Evolutionary conservation across 2,329 filamentous ascomycete genomes (phyloP).

Genomic region (Elsinoe arachidis): DNA sequence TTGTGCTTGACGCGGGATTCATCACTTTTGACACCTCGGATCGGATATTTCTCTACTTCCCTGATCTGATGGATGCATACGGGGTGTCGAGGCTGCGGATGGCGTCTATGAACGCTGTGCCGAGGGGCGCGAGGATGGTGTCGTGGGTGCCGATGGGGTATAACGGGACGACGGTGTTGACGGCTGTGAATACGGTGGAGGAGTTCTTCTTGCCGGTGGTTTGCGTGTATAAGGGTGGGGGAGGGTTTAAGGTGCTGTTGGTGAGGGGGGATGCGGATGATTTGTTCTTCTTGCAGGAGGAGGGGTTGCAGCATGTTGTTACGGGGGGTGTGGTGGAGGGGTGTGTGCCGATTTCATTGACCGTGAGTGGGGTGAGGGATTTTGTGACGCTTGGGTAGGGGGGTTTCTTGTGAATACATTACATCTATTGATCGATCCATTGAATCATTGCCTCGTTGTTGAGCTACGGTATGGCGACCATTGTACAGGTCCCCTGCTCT

Average conservation of each 20-base stretch:
- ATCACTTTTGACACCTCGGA: neutral
- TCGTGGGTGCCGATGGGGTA: constrained; percentile 11
- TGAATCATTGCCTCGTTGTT: no score
- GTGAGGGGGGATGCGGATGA: constrained; percentile 13
- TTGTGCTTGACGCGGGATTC: neutral
- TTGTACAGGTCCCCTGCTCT: no score
- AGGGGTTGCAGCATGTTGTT: constrained; percentile 14
- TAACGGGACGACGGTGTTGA: neutral
- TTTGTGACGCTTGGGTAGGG: neutral
- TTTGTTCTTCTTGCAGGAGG: constrained; percentile 11
- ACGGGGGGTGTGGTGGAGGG: constrained; percentile 17
- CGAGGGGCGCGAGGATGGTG: constrained; percentile 12
- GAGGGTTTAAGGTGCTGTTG: constrained; percentile 16
- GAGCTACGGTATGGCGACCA: no score
- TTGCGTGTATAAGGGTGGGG: constrained; percentile 12
- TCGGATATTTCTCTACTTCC: constrained; percentile 15
- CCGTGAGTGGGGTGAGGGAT: neutral
- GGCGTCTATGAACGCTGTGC: constrained; percentile 13
- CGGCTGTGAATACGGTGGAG: constrained; percentile 13
- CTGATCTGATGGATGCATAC: constrained; percentile 10
- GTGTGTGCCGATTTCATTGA: constrained; percentile 14
- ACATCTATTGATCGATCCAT: neutral
- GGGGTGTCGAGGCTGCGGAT: constrained; percentile 16
- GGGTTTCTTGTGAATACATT: neutral
- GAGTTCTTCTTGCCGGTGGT: constrained; percentile 16